Evolutionary conservation across 2,329 filamentous ascomycete species (phyloP), one percentile per base, ranked within the genome.

Genomic region (Hypoxylon sp.): DNA sequence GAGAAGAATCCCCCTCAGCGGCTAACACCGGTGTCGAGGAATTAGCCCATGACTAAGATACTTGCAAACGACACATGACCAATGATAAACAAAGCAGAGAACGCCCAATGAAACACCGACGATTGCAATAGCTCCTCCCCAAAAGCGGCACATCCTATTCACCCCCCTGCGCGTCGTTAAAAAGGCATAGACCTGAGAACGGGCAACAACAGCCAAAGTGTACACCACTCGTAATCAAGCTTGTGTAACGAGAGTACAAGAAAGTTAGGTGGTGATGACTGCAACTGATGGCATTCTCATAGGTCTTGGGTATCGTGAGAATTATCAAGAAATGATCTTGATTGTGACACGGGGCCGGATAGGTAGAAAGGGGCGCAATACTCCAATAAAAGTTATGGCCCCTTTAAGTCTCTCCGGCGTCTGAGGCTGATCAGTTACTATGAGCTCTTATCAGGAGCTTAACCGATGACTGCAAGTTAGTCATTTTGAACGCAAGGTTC

Each of bases 401-500:
- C 51, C 30, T n/a, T 52, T 13, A 38, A 25, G 38, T 53, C 60
- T 62, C 14, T 19, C 59, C 41, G 61, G 55, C 34, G 64, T 49
- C 60, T 60, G 59, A 64, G 51, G 65, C 68, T 64, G 68, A 70
- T 77, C 64, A 78, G 72, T 68, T 74, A 67, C 76, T 78, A 63
- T 78, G 75, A 61, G 77, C 76, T 69, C 77, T 75, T 28, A 75
- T 69, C 17, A 78, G 59, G 71, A 77, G 76, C 77, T 78, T 63
- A 67, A 63, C 55, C 56, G 56, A 69, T 48, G 66, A 70, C 41
- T 48, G 51, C 49, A 67, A 45, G 73, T 78, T 77, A 78, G 77
- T 76, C 61, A 64, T 60, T 65, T 65, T 63, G 65, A 65, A 71
- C 56, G 49, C 67, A 63, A 60, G 79, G 79, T 76, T 78, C 76